phyloP scores from a whole-genome alignment of 176 grass and related monocot genomes.

The Oryza brachyantha region DNA sequence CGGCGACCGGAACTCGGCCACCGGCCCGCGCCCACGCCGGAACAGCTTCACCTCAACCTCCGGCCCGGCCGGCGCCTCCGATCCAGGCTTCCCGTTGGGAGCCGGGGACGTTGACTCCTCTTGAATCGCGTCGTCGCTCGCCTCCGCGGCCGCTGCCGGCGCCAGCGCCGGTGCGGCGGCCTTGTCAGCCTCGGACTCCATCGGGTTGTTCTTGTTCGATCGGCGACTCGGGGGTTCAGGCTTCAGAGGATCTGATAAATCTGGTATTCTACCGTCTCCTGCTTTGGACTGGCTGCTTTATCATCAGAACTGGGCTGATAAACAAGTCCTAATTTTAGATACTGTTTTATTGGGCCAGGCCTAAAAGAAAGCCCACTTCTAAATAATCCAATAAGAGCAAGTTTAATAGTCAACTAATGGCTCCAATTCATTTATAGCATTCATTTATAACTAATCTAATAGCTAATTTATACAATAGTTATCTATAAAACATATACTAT shows the following conservation, averaged over 20 bases:
- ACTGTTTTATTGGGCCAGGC: neutral
- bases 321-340: neutral
- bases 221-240: neutral
- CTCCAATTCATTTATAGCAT: no score
- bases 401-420: no score
- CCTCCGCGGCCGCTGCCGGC: neutral
- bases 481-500: no score
- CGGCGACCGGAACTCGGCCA: constrained; percentile 59
- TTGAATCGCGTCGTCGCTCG: constrained; percentile 36
- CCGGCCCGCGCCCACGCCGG: constrained; percentile 59
- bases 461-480: no score
- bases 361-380: neutral
- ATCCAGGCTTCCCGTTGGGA: constrained; percentile 45
- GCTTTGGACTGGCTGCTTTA: neutral
- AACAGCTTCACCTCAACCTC: constrained; percentile 85
- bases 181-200: constrained; percentile 30
- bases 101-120: constrained; percentile 27
- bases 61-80: constrained; percentile 40
- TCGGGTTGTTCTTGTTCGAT: constrained; percentile 28
- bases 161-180: neutral
- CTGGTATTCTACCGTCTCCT: neutral
- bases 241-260: constrained; percentile 20
- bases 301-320: neutral
- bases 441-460: no score
- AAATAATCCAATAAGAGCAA: neutral